Conservation (phyloP, 352 stramenopile species). For the Globisporangium spinosum region DNA sequence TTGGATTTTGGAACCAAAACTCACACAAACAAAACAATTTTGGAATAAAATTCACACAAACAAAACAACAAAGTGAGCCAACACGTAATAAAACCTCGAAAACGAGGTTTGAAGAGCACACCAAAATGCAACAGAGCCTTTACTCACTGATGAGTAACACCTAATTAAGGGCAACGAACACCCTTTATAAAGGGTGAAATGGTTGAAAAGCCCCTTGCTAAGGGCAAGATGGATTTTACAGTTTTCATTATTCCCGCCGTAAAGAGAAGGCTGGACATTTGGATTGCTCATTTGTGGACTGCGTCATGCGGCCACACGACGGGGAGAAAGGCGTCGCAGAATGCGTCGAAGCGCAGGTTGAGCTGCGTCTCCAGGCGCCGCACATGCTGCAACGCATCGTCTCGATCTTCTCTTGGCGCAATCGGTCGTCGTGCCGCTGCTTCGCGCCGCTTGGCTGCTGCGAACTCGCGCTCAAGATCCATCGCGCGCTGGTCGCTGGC, state of each 20-base stretch:
- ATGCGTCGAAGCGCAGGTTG: slow-evolving; percentile 51
- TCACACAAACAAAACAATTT: neutral
- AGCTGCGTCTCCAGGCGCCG: slow-evolving; percentile 50
- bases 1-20: neutral
- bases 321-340: slow-evolving; percentile 56
- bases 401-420: neutral
- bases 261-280: slow-evolving; percentile 1
- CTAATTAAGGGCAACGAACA: neutral
- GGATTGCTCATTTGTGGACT: slow-evolving; percentile 3
- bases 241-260: neutral
- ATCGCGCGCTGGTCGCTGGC: slow-evolving; percentile 22
- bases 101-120: neutral
- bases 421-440: slow-evolving; percentile 30
- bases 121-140: neutral
- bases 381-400: slow-evolving; percentile 4
- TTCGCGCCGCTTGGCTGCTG: slow-evolving; percentile 34
- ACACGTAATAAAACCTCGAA: neutral
- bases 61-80: neutral
- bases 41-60: too few relatives aligned
- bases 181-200: neutral
- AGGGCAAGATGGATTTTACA: neutral
- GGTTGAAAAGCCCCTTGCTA: neutral
- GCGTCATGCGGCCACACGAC: slow-evolving; percentile 51
- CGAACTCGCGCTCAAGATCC: slow-evolving; percentile 39
- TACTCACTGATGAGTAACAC: neutral